Percentiles rank a stretch among this genome's conserved stretches.
phyloP scores from a whole-genome alignment of 352 stramenopile species.

The Halophytophthora polymorphica region DNA sequence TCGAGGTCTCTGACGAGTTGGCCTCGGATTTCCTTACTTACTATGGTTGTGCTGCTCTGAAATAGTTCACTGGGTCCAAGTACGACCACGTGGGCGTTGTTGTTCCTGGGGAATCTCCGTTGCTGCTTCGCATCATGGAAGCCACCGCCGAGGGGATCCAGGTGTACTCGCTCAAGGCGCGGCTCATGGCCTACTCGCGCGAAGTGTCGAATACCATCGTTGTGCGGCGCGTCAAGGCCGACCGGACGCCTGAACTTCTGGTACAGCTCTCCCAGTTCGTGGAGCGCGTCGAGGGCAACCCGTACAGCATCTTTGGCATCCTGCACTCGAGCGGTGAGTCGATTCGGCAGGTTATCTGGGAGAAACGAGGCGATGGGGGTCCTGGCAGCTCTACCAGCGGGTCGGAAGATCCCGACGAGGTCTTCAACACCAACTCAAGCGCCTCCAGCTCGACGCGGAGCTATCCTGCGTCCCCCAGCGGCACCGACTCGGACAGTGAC shows the following conservation, averaged over 20 bases:
- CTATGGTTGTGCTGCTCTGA: background rate
- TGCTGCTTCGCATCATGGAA: constrained; percentile 74
- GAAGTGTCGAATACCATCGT: constrained; percentile 84
- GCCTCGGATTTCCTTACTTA: no score
- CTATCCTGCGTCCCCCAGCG: constrained; percentile 9
- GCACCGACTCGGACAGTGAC: constrained; percentile 1
- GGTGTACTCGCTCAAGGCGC: constrained; percentile 72
- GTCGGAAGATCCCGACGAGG: constrained; percentile 13
- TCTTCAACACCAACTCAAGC: constrained; percentile 12
- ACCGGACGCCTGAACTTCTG: constrained; percentile 42
- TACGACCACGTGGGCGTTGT: constrained; percentile 85
- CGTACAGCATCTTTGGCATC: constrained; percentile 83
- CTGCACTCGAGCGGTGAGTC: constrained; percentile 55
- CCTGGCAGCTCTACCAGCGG: background rate
- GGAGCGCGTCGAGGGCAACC: constrained; percentile 66
- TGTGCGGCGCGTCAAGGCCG: constrained; percentile 45
- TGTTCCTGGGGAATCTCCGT: constrained; percentile 53
- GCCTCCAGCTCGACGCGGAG: constrained; percentile 19
- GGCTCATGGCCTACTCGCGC: constrained; percentile 73
- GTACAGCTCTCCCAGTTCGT: constrained; percentile 56
- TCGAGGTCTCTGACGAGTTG: background rate
- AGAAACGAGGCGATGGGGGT: constrained; percentile 4
- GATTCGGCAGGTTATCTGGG: constrained; percentile 24
- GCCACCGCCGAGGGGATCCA: constrained; percentile 78
- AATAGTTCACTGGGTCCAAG: constrained; percentile 66